Evolutionary conservation across 768 basidiomycete species (phyloP), one percentile per base, ranked within the genome.

Genomic region (Amanita jacksonii): DNA sequence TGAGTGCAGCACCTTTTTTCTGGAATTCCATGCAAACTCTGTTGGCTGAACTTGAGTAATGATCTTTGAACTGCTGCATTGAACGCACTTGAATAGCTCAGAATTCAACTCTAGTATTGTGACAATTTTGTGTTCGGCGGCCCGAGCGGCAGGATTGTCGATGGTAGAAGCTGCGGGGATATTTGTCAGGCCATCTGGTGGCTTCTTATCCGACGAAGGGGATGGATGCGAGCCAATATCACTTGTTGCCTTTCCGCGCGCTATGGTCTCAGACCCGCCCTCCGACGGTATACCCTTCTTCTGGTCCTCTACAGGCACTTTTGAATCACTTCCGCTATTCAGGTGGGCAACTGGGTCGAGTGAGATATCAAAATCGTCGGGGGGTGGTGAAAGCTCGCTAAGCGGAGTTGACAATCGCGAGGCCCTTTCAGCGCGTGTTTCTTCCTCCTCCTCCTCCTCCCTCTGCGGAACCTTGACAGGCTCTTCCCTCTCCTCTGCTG

Each of bases 351-450:
- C 49, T 23, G 51, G 57, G 39, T 58, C 57, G 25, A 63, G 60
- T 41, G 67, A 62, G 41, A 62, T 61, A 3, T 68, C 66, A 22
- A 45, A 27, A 20, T 76, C 76, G 37, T 77, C 76, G 31, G 79
- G 76, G 0, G 79, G 71, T 1, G 81, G 78, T 6, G 84, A 84
- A 19, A 85, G 74, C 49, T 85, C 84, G 51, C 80, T 85, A 56
- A 88, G 74, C 3, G 85, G 85, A 0, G 84, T 85, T 16, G 80
- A 80, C 46, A 69, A 69, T 23, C 77, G 67, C 44, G 80, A 82
- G 10, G 59, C 54, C 43, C 61, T 52, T 10, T 57, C 60, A 38
- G 51, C 55, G 40, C 54, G 51, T 34, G 46, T 30, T 59, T 63
- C 58, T 52, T 60, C 70, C 57, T 57, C 65, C 47, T 54, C 66